phyloP scores from a whole-genome alignment of 2,329 filamentous ascomycete genomes.

The Penicillium sp. region DNA sequence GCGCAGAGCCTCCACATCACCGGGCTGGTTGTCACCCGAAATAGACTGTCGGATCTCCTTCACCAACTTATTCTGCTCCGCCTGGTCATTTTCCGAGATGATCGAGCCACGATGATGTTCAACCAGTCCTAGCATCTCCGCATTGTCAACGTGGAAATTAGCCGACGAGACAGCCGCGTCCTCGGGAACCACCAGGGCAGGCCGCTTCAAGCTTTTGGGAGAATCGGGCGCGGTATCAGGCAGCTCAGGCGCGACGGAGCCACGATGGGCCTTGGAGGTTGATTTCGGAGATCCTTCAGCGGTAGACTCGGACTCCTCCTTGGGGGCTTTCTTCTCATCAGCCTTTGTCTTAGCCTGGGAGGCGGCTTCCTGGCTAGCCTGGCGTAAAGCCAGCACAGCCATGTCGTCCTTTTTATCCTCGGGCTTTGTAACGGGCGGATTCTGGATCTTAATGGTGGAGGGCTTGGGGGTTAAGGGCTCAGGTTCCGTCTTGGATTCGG shows the following conservation, averaged over 20 bases:
- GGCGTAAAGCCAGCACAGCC: conserved; percentile 46
- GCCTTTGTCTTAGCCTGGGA: conserved; percentile 39
- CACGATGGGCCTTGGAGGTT: conserved; percentile 26
- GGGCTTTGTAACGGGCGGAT: conserved; percentile 37
- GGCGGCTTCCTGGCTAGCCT: conserved; percentile 48
- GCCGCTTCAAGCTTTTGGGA: conserved; percentile 28
- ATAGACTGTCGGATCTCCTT: conserved; percentile 45
- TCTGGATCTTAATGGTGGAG: conserved; percentile 47
- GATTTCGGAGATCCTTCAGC: not conserved
- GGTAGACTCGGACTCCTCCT: conserved; percentile 20
- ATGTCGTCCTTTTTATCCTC: conserved; percentile 42
- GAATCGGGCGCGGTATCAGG: conserved; percentile 26
- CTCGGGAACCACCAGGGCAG: conserved; percentile 39
- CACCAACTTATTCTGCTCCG: conserved; percentile 40
- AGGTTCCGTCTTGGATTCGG: conserved; percentile 27
- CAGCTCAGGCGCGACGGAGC: conserved; percentile 38
- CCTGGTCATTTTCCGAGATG: conserved; percentile 37
- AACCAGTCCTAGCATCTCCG: conserved; percentile 40
- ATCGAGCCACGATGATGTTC: conserved; percentile 44
- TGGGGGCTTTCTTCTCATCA: conserved; percentile 22
- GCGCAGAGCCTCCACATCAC: conserved; percentile 34
- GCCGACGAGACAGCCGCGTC: conserved; percentile 42
- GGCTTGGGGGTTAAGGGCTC: conserved; percentile 31
- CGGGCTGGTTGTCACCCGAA: conserved; percentile 30
- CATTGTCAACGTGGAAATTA: conserved; percentile 44